Conservation (phyloP, 1,284 basidiomycete species). For the Sphaerobolus stellatus region DNA sequence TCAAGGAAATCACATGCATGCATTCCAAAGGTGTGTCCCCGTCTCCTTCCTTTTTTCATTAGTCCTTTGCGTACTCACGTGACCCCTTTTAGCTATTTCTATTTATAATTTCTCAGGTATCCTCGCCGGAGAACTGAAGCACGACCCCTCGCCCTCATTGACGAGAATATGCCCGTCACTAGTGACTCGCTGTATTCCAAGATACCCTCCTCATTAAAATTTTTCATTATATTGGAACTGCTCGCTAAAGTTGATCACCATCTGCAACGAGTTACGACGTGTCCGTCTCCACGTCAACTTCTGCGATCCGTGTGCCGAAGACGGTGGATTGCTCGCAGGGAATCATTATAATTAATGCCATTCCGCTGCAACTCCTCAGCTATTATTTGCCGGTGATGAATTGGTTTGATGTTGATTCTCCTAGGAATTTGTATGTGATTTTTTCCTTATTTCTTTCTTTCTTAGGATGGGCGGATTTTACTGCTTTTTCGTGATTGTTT, state of each 20-base stretch:
- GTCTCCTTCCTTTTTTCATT: conserved; percentile 12
- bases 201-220: conserved; percentile 18
- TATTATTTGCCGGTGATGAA: conserved; percentile 96
- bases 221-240: conserved; percentile 47
- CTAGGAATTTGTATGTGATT: conserved; percentile 80
- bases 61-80: not conserved
- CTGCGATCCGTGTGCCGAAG: conserved; percentile 90
- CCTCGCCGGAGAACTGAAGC: conserved; percentile 97
- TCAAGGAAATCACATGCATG: conserved; percentile 98
- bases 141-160: conserved; percentile 95
- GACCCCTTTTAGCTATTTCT: too few species aligned
- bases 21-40: conserved; percentile 83
- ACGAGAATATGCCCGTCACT: conserved; percentile 98
- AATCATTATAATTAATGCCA: conserved; percentile 92
- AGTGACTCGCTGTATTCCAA: conserved; percentile 98
- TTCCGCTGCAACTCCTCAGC: conserved; percentile 93
- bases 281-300: conserved; percentile 70
- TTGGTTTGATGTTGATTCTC: conserved; percentile 98
- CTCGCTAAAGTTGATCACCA: conserved; percentile 93
- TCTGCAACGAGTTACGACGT: conserved; percentile 95
- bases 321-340: conserved; percentile 97
- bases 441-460: too few species aligned
- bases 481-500: too few species aligned
- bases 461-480: too few species aligned
- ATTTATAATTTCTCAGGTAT: conserved; percentile 54